Evolutionary conservation across 257 asterid species (phyloP), one percentile per base, ranked within the genome.

Genomic region (Henckelia pumila): DNA sequence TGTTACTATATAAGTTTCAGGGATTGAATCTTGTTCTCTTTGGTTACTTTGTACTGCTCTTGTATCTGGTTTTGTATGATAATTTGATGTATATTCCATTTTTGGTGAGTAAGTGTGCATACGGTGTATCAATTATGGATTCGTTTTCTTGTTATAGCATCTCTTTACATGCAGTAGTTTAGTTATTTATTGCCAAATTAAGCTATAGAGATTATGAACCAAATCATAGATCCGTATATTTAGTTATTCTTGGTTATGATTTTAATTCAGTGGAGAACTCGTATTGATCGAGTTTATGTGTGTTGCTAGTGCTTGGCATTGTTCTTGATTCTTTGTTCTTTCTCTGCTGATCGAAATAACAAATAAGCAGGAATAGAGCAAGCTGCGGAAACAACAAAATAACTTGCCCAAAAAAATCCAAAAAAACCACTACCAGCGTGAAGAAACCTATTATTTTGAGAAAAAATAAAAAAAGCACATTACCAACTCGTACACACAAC

Each of bases 301-400:
- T 57, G 50, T 65, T 44, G 62, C 23, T 65, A 44, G 58, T 56
- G 32, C 10, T 63, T 56, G 22, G 19, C 56, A 21, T 47, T 61
- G 21, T 61, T 16, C 7, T 63, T 64, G 44, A 63, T 35, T 67
- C 21, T 53, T 35, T 70, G 49, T 65, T 64, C 19, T 64, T 55
- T 65, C 33, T 16, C 26, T 55, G 57, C 52, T 57, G 33, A n/a
- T n/a, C n/a, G n/a, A n/a, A n/a, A n/a, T n/a, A n/a, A n/a, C n/a
- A n/a, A n/a, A n/a, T n/a, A n/a, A n/a, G n/a, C n/a, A n/a, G n/a
- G n/a, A n/a, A n/a, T n/a, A n/a, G n/a, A n/a, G n/a, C n/a, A n/a
- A n/a, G n/a, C n/a, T n/a, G n/a, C n/a, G n/a, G n/a, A n/a, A n/a
- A n/a, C n/a, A n/a, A n/a, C n/a, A n/a, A n/a, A n/a, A n/a, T n/a